Percentiles rank a stretch among this genome's conserved stretches.
Evolutionary conservation across 768 basidiomycete species (phyloP).

Genomic region (Mycena leptocephala): DNA sequence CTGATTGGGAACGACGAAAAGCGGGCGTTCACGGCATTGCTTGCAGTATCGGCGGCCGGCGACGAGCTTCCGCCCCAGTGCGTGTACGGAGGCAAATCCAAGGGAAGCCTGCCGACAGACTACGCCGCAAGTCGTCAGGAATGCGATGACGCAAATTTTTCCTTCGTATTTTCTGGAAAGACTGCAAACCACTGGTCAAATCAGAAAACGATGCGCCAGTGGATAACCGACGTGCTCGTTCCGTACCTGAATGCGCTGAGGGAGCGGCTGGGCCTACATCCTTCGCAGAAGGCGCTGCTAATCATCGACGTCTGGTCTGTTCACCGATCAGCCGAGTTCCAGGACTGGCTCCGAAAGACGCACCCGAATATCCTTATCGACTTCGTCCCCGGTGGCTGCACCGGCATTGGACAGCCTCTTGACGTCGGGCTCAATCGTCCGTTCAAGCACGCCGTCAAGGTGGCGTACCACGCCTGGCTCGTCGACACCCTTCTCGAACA

Average conservation of each 20-base stretch:
- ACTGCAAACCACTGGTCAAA: too few relatives aligned
- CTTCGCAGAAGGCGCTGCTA: background rate
- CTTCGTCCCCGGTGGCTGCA: too few relatives aligned
- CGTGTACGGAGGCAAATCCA: conserved; percentile 43
- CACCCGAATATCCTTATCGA: too few relatives aligned
- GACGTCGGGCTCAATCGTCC: too few relatives aligned
- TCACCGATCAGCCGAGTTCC: background rate
- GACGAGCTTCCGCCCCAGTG: conserved; percentile 48
- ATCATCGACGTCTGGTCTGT: background rate
- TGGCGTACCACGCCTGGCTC: too few relatives aligned
- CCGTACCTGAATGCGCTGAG: background rate
- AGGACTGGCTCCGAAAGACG: too few relatives aligned
- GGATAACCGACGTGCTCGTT: background rate
- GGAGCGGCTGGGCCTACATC: background rate
- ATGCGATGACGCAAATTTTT: conserved; percentile 29
- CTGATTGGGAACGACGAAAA: conserved; percentile 36
- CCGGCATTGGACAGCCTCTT: too few relatives aligned
- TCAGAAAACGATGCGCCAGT: background rate
- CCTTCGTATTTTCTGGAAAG: conserved; percentile 39
- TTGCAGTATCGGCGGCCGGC: conserved; percentile 42
- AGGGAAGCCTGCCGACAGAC: conserved; percentile 27
- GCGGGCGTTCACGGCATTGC: too few relatives aligned
- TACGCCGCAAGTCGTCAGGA: background rate
- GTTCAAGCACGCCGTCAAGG: too few relatives aligned
- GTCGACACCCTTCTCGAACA: too few relatives aligned